Evolutionary conservation across 345 rosid species (phyloP).

Genomic region (Kandelia obovata): DNA sequence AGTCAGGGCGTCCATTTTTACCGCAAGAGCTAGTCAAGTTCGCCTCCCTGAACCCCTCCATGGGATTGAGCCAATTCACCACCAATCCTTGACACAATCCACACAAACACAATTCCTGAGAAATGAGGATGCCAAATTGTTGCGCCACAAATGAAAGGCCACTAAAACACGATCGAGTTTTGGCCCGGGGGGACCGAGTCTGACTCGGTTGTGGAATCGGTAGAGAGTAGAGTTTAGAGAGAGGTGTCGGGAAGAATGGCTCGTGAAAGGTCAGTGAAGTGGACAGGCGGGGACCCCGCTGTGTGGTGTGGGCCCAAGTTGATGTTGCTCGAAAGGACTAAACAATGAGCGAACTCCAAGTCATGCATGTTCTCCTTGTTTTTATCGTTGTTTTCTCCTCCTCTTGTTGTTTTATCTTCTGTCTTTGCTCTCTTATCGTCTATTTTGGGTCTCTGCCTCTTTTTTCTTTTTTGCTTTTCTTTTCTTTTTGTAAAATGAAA

Average conservation of each 20-base stretch:
- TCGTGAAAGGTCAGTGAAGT: constrained; percentile 30
- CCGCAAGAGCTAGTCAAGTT: constrained; percentile 71
- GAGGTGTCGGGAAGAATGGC: not conserved
- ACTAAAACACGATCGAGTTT: not conserved
- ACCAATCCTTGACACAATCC: constrained; percentile 14
- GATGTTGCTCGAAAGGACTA: constrained; percentile 36
- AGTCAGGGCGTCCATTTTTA: constrained; percentile 41
- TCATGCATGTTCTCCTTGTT: constrained; percentile 44
- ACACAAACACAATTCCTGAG: not conserved
- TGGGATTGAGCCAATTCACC: constrained; percentile 48
- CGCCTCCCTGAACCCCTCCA: constrained; percentile 57
- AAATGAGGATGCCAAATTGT: not conserved
- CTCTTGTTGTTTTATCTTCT: constrained; percentile 15
- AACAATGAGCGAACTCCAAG: constrained; percentile 36
- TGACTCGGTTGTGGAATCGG: not conserved
- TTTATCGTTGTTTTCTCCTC: constrained; percentile 26
- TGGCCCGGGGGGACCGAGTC: not conserved
- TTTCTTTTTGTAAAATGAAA: not conserved
- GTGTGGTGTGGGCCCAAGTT: constrained; percentile 23
- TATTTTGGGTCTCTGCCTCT: not conserved
- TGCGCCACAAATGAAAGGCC: not conserved
- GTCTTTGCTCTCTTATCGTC: constrained; percentile 26
- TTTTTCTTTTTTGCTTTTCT: not conserved
- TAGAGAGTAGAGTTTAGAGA: constrained; percentile 6
- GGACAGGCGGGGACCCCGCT: constrained; percentile 6